phyloP scores from a whole-genome alignment of 2,329 filamentous ascomycete species.

The Penicillium capsulatum region DNA sequence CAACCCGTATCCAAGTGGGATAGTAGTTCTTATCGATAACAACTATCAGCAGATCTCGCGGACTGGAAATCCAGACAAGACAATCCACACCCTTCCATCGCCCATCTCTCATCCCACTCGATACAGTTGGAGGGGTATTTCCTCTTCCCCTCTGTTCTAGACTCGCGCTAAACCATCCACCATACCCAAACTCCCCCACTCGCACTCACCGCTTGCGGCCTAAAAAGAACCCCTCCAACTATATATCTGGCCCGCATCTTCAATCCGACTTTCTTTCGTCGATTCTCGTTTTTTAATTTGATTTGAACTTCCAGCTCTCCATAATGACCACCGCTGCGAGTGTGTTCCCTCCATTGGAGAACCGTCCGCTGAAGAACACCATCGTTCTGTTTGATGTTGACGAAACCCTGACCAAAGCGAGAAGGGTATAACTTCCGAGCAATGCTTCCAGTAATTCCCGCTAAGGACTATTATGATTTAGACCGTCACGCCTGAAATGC shows the following conservation, averaged over 20 bases:
- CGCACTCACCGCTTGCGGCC: conserved; percentile 30
- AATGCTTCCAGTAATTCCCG: background rate
- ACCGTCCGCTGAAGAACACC: conserved; percentile 86
- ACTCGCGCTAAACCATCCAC: conserved; percentile 11
- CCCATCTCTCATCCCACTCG: background rate
- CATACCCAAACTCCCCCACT: too few species aligned
- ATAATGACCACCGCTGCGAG: conserved; percentile 30
- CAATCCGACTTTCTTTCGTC: conserved; percentile 1
- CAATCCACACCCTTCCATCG: too few species aligned
- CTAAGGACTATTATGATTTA: conserved; percentile 33
- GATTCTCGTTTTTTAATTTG: conserved; percentile 5
- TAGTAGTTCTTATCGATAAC: conserved; percentile 34
- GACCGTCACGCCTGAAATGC: conserved; percentile 74
- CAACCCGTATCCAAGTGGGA: too few species aligned
- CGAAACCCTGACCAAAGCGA: conserved; percentile 78
- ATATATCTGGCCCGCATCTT: conserved; percentile 14
- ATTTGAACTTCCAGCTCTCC: background rate
- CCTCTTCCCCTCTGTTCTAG: background rate
- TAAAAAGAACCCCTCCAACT: conserved; percentile 19
- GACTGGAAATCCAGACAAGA: too few species aligned
- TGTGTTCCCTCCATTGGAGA: conserved; percentile 67
- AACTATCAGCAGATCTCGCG: too few species aligned
- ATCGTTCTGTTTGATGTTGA: conserved; percentile 97
- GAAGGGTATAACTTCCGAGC: conserved; percentile 55
- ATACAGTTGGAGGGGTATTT: background rate